Evolutionary conservation across 2,329 filamentous ascomycete genomes (phyloP).

Genomic region (Arachnopeziza araneosa): DNA sequence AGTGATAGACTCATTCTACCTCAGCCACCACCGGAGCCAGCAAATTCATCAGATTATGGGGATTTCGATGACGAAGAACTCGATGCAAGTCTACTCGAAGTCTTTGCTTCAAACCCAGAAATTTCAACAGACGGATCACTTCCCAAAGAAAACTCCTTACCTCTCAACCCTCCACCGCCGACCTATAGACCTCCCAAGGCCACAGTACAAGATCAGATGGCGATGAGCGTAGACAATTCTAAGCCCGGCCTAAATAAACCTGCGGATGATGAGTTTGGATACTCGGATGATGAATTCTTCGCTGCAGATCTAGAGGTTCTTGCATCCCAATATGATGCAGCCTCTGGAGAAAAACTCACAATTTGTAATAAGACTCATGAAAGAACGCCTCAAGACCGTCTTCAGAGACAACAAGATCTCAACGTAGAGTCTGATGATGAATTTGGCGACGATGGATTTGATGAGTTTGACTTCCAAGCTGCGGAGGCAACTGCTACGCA

Average conservation of each 20-base stretch:
- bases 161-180: background rate
- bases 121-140: conserved; percentile 14
- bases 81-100: conserved; percentile 40
- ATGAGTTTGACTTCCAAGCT: conserved; percentile 69
- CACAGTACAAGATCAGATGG: background rate
- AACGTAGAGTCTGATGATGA: conserved; percentile 61
- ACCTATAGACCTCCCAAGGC: background rate
- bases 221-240: background rate
- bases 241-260: background rate
- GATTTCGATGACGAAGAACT: conserved; percentile 49
- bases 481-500: conserved; percentile 70
- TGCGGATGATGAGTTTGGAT: conserved; percentile 54
- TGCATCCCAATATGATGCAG: conserved; percentile 47
- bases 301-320: conserved; percentile 53
- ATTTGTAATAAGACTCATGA: background rate
- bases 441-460: conserved; percentile 60
- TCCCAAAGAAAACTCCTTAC: background rate
- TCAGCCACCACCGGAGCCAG: conserved; percentile 1
- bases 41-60: conserved; percentile 29
- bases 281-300: conserved; percentile 58
- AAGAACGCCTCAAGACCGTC: background rate
- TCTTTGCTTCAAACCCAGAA: conserved; percentile 42
- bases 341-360: background rate
- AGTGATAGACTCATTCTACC: background rate
- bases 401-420: conserved; percentile 17